These are phyloP conservation scores for Paraconiothyrium brasiliense DNA, from an alignment of 2,329 filamentous ascomycete species.

Conservation along the genomic window DNA sequence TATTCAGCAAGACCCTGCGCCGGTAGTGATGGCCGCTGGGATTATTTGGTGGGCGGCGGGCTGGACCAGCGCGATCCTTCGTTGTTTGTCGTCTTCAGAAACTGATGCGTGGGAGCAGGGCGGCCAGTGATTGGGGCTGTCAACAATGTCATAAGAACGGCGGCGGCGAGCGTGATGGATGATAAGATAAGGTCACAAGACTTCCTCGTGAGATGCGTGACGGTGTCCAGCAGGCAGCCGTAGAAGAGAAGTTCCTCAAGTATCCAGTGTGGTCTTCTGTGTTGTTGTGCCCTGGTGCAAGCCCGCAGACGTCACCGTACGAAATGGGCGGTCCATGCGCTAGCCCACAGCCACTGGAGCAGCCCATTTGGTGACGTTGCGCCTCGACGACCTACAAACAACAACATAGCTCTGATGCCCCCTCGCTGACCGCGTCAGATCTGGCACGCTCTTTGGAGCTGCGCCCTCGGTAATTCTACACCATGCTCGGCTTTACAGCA, in stretches of 20 bases:
- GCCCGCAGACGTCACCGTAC: background rate
- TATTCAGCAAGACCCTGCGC: conserved; percentile 13
- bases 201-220: background rate
- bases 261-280: background rate
- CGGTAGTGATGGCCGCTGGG: conserved; percentile 7
- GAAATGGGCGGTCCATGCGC: background rate
- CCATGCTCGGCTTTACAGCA: conserved; percentile 63
- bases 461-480: conserved; percentile 14
- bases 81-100: conserved; percentile 12
- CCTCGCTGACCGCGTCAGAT: background rate
- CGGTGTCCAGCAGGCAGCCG: background rate
- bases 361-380: background rate
- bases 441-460: conserved; percentile 33
- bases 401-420: conserved; percentile 1
- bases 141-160: conserved; percentile 6
- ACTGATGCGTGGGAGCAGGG: conserved; percentile 17
- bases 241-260: background rate
- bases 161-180: conserved; percentile 1
- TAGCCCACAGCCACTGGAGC: too few relatives aligned
- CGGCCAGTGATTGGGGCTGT: conserved; percentile 18
- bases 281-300: background rate
- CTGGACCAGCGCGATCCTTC: background rate
- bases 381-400: background rate
- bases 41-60: background rate
- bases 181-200: conserved; percentile 4